Evolutionary conservation across 2,329 filamentous ascomycete species (phyloP).

Genomic region (Chaetomium olivaceum): DNA sequence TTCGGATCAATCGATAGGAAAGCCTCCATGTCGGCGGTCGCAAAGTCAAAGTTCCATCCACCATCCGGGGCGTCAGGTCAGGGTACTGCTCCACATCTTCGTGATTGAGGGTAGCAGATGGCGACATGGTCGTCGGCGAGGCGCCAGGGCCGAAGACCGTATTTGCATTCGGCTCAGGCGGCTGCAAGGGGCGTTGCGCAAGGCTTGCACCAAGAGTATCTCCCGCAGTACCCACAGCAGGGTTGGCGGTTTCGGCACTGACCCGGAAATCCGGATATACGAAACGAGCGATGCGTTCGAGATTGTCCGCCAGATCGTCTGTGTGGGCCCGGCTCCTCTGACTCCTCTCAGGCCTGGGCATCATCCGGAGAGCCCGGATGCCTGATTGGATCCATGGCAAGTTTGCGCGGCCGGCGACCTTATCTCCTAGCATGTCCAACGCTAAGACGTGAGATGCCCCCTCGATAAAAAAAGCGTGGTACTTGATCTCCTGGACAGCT

Average conservation of each 20-base stretch:
- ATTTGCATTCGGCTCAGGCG: no score
- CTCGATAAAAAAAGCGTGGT: conserved; percentile 14
- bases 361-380: conserved; percentile 11
- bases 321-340: background rate
- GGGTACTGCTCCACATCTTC: conserved; percentile 6
- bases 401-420: conserved; percentile 3
- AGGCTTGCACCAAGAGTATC: background rate
- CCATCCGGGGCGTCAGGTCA: background rate
- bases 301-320: background rate
- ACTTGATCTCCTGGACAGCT: conserved; percentile 9
- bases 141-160: background rate
- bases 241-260: background rate
- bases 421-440: conserved; percentile 5
- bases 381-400: conserved; percentile 3
- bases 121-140: background rate
- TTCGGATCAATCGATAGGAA: conserved; percentile 11
- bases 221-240: background rate
- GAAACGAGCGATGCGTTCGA: conserved; percentile 2
- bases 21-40: conserved; percentile 11
- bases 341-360: background rate
- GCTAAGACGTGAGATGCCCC: conserved; percentile 5
- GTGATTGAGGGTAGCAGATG: background rate
- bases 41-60: conserved; percentile 11
- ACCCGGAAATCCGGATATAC: conserved; percentile 16
- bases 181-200: background rate